Percentiles rank a stretch among this genome's conserved stretches.
Evolutionary conservation across 495 filamentous ascomycete genomes (phyloP).

Genomic region (Stereocaulon alpinum): DNA sequence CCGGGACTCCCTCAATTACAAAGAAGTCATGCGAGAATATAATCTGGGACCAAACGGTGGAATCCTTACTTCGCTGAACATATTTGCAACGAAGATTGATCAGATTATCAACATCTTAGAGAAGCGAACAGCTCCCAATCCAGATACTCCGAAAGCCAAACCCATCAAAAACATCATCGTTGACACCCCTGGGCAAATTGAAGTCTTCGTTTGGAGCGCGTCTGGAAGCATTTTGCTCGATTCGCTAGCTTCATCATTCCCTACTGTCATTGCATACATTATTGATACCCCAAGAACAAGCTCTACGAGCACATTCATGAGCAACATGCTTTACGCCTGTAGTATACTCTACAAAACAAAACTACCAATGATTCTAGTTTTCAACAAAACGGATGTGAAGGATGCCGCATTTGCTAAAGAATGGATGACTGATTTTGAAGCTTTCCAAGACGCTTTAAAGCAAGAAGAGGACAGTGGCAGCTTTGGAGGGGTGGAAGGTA

Average conservation of each 20-base stretch:
- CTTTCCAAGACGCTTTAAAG: slow-evolving; percentile 78
- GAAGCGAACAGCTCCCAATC: slow-evolving; percentile 65
- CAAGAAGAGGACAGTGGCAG: slow-evolving; percentile 68
- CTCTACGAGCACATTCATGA: slow-evolving; percentile 95
- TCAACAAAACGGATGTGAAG: slow-evolving; percentile 96
- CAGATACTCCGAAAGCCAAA: slow-evolving; percentile 47
- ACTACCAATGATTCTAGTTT: slow-evolving; percentile 94
- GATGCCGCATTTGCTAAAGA: slow-evolving; percentile 88
- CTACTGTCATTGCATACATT: slow-evolving; percentile 92
- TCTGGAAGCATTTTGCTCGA: slow-evolving; percentile 88
- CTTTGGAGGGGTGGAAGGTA: slow-evolving; percentile 66
- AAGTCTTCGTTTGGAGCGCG: slow-evolving; percentile 97
- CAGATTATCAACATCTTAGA: slow-evolving; percentile 83
- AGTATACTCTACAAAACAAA: slow-evolving; percentile 97
- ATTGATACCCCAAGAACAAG: slow-evolving; percentile 91
- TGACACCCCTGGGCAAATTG: slow-evolving; percentile 95
- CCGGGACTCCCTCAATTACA: slow-evolving; percentile 96
- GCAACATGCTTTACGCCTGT: slow-evolving; percentile 98
- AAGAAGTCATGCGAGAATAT: slow-evolving; percentile 99
- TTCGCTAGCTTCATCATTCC: slow-evolving; percentile 83
- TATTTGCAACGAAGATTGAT: slow-evolving; percentile 96
- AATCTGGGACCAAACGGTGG: slow-evolving; percentile 96
- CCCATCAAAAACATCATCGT: slow-evolving; percentile 76
- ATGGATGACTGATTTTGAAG: slow-evolving; percentile 99
- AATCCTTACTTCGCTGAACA: slow-evolving; percentile 91